Evolutionary conservation across 208 protist species (phyloP), one percentile per base, ranked within the genome.

Genomic region (Acanthamoeba culbertsoni): DNA sequence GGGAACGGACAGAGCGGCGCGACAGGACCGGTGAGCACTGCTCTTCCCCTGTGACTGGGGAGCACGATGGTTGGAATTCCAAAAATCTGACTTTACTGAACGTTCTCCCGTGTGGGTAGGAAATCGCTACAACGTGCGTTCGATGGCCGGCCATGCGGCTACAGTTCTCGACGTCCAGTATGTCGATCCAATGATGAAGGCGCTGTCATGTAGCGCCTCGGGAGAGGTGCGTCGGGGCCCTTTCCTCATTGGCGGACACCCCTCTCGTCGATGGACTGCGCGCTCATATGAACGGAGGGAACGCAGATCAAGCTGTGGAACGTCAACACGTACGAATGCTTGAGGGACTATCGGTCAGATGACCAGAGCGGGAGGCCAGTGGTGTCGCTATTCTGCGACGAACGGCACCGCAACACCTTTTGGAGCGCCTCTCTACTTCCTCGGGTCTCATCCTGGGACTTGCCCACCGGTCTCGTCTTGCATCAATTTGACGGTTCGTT

Each of bases 161-260:
- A 10, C 31, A 31, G 53, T 89, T 0, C 53, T 65, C 35, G 79
- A 89, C n/a, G 4, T 89, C 2, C 51, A 57, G 45, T 26, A 63
- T 16, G 79, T 89, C 31, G 79, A 89, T 20, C 79, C 43, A 10
- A 16, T 89, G 28, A 89, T 89, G 79, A 89, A 89, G 31, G 79
- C 53, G 7, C 79, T 89, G 2, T 48, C 79, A n/a, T 82, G 71
- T 14, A 53, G 40, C 1, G 71, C 71, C 26, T 45, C 71, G 5
- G 71, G 71, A 45, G 71, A 82, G 71, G 71, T 82, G 8, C 68
- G 8, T 48, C 7, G 16, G 8, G 7, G 12, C 14, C n/a, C 28
- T 33, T 68, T 26, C 31, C 20, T 68, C 16, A 23, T n/a, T 59
- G 16, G 23, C 51, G 23, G 51, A n/a, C 14, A n/a, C 51, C 14